These are phyloP conservation scores for Coniophora puteana DNA, from an alignment of 1,284 basidiomycete genomes.

Conservation along the genomic window DNA sequence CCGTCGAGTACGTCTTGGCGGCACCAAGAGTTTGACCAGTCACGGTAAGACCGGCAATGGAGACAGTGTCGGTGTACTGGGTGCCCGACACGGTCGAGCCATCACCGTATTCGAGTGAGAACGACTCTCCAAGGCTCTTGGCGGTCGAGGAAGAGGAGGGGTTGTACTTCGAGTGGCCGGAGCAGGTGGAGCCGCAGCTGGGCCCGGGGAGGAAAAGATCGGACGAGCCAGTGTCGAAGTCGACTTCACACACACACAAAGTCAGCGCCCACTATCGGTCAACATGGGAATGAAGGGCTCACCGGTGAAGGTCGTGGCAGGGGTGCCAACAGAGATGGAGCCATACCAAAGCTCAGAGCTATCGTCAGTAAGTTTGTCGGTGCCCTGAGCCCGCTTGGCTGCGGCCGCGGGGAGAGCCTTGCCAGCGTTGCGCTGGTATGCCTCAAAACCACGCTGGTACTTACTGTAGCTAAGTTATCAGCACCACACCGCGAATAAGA, in stretches of 20 bases:
- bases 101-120: constrained; percentile 28
- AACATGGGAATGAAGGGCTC: neutral
- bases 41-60: constrained; percentile 11
- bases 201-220: constrained; percentile 35
- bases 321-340: constrained; percentile 35
- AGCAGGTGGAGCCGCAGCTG: constrained; percentile 27
- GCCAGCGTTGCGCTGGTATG: constrained; percentile 1
- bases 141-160: constrained; percentile 22
- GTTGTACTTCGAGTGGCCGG: constrained; percentile 29
- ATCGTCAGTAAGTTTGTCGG: constrained; percentile 27
- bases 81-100: constrained; percentile 22
- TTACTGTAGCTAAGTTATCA: neutral
- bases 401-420: neutral
- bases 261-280: constrained; percentile 8
- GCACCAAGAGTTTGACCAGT: constrained; percentile 33
- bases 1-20: constrained; percentile 32
- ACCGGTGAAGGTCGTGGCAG: constrained; percentile 25
- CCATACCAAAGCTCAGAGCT: constrained; percentile 27
- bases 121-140: constrained; percentile 9
- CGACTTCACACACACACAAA: constrained; percentile 21
- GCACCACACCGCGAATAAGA: neutral
- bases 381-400: too few species aligned
- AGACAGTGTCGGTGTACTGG: constrained; percentile 24
- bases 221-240: constrained; percentile 35
- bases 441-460: neutral